Base-by-base conservation (phyloP, 768 basidiomycete species). In the Suillus occidentalis region DNA sequence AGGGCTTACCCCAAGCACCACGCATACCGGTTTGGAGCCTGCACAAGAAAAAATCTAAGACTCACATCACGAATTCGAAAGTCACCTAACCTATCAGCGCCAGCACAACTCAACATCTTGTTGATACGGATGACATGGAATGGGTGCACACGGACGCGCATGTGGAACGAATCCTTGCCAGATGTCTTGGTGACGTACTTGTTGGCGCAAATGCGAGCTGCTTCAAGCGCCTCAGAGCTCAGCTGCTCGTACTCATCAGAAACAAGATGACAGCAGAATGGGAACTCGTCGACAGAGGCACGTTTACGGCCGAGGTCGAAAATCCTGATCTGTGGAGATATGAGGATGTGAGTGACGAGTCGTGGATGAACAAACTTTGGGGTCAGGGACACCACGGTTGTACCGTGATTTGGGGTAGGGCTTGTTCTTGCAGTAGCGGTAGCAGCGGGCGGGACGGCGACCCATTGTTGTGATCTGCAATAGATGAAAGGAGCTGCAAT, bases 351-450 rank as follows among this genome's bases (percentile, higher is more conserved):
- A 8, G 22, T 31, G 34, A 5, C 20, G 22, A 45, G 45, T 14
- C 4, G 7, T n/a, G 18, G 58, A 50, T 37, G 22, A 6, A 75
- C 81, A 63, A 36, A 88, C 93, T 85, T 95, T 97, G 70, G 95
- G 80, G 75, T 98, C 97, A 71, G 97, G 97, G 45, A 98, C 97
- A 93, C 96, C 97, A 84, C 95, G 95, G 83, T 97, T 97, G 85
- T 97, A 97, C 75, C 95, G 82, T 63, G 91, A 92, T 82, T 95
- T 96, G 65, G 94, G 94, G 84, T 94, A 96, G 37, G 97, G 96
- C 89, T 99, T 99, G 88, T 97, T 97, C 84, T 98, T 99, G 88
- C 96, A 98, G 85, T 98, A 98, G 71, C 96, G 91, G 84, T 97
- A 97, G 89, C 96, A 97, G 74, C 94, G 91, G 81, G 95, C 95